These are phyloP conservation scores for Fusarium sp. DNA, from an alignment of 2,329 filamentous ascomycete genomes.

Conservation along the genomic window DNA sequence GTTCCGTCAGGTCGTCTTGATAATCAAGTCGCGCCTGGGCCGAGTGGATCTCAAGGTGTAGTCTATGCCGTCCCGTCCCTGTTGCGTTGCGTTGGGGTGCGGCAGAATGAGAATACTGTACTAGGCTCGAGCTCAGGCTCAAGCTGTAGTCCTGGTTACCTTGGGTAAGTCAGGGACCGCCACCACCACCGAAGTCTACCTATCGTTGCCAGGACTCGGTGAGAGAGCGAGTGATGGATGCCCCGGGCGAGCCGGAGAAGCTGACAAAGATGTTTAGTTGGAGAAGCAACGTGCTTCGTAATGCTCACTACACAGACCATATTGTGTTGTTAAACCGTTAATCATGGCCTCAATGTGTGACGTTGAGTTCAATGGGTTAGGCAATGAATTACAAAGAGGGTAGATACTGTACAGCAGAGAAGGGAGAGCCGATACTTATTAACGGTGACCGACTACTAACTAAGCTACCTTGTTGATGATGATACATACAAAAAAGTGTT, in stretches of 20 bases:
- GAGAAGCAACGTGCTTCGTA: slow-evolving; percentile 38
- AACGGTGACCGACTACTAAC: neutral
- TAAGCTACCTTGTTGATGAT: slow-evolving; percentile 1
- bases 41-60: slow-evolving; percentile 41
- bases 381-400: slow-evolving; percentile 9
- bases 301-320: slow-evolving; percentile 36
- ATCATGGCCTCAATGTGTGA: slow-evolving; percentile 5
- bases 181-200: slow-evolving; percentile 36
- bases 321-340: neutral
- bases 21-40: slow-evolving; percentile 21
- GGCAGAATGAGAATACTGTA: slow-evolving; percentile 2
- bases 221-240: slow-evolving; percentile 40
- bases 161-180: slow-evolving; percentile 29
- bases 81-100: slow-evolving; percentile 27
- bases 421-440: slow-evolving; percentile 24
- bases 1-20: slow-evolving; percentile 26
- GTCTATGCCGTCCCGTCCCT: slow-evolving; percentile 15
- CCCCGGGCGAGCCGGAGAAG: slow-evolving; percentile 39
- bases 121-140: neutral
- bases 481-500: slow-evolving; percentile 17
- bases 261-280: slow-evolving; percentile 38
- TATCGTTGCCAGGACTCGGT: slow-evolving; percentile 36
- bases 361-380: slow-evolving; percentile 1
- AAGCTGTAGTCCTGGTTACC: neutral
- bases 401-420: neutral